These are phyloP conservation scores for Cladophialophora exuberans DNA, from an alignment of 2,329 filamentous ascomycete genomes.

Conservation along the genomic window DNA sequence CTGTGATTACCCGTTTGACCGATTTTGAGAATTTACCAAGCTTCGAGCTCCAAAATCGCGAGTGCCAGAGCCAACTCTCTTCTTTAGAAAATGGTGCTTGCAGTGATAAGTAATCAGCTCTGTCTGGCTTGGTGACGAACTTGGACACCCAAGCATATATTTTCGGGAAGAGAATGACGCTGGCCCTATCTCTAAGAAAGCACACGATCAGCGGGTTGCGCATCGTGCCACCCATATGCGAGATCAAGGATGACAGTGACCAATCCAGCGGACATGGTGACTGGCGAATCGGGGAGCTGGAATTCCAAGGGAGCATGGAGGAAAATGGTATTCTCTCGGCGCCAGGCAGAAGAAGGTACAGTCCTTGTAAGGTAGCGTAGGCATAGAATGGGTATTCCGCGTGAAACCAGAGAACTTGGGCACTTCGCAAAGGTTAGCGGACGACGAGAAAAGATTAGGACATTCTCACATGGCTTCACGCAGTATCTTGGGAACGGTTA, in stretches of 20 bases:
- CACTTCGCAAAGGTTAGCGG: constrained; percentile 37
- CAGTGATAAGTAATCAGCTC: constrained; percentile 27
- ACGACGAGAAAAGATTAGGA: not conserved
- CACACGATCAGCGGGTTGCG: constrained; percentile 39
- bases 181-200: constrained; percentile 21
- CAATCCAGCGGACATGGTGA: constrained; percentile 37
- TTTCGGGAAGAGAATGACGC: constrained; percentile 17
- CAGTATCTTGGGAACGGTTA: constrained; percentile 38
- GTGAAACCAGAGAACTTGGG: constrained; percentile 41
- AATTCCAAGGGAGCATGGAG: constrained; percentile 43
- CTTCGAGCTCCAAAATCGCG: not conserved
- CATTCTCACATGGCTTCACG: constrained; percentile 18
- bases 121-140: constrained; percentile 24
- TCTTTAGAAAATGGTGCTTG: no score
- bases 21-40: not conserved
- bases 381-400: constrained; percentile 47
- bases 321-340: constrained; percentile 38
- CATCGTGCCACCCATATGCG: constrained; percentile 36
- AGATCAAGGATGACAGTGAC: constrained; percentile 36
- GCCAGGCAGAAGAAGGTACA: constrained; percentile 43
- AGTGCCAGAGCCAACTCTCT: not conserved
- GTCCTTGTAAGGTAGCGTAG: constrained; percentile 47
- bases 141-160: constrained; percentile 24
- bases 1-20: not conserved
- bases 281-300: constrained; percentile 40